Percentiles rank a stretch among this genome's conserved stretches.
phyloP scores from a whole-genome alignment of 164 flowering plant species.

The Magnolia changhungtana region DNA sequence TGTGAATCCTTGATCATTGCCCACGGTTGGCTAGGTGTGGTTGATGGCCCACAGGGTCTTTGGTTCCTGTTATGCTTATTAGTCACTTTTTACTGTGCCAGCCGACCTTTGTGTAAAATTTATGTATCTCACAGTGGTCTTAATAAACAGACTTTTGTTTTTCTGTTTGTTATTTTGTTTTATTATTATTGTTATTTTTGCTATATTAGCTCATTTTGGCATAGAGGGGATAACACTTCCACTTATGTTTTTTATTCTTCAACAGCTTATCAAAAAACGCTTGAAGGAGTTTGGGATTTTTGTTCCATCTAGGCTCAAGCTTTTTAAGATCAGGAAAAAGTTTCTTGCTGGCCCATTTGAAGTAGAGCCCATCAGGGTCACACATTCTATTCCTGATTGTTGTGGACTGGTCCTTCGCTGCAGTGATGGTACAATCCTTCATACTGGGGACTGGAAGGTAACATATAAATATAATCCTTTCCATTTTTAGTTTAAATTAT shows the following conservation, averaged over 20 bases:
- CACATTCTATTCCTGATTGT: constrained; percentile 99
- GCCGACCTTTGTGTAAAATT: not conserved
- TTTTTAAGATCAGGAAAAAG: constrained; percentile 61
- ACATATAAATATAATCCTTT: not conserved
- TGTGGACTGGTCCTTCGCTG: constrained; percentile 95
- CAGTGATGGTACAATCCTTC: constrained; percentile 93
- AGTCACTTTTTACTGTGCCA: not conserved
- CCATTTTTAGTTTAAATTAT: not conserved
- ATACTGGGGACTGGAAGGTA: constrained; percentile 99
- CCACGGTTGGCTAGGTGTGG: not conserved
- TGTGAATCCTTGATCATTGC: not conserved
- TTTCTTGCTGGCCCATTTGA: constrained; percentile 96
- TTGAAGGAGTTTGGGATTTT: constrained; percentile 92
- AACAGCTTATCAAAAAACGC: constrained; percentile 89
- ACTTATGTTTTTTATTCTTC: constrained; percentile 12
- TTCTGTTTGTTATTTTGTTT: not conserved
- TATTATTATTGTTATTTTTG: no score
- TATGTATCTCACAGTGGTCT: not conserved
- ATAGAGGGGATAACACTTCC: constrained; percentile 5
- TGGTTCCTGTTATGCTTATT: not conserved
- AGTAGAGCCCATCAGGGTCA: constrained; percentile 91
- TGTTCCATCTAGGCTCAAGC: constrained; percentile 84
- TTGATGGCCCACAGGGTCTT: not conserved
- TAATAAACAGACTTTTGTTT: not conserved
- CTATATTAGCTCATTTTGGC: not conserved